These are phyloP conservation scores for Diplocarpon mali DNA, from an alignment of 2,329 filamentous ascomycete species.

Conservation along the genomic window DNA sequence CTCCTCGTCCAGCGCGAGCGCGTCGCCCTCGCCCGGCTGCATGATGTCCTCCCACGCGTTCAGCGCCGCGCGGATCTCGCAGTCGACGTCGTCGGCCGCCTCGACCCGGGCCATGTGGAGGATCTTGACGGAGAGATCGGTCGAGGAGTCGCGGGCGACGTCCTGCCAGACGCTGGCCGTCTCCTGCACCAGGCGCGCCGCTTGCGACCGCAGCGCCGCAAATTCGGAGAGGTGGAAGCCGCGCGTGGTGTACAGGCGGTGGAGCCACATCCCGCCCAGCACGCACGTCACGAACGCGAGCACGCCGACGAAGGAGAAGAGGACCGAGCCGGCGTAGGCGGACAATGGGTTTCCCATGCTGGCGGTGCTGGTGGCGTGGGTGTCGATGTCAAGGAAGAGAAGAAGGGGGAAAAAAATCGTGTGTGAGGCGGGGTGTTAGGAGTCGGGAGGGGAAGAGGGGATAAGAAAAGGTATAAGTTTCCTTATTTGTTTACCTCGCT, in stretches of 20 bases:
- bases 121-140: conserved; percentile 5
- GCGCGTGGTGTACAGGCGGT: conserved; percentile 3
- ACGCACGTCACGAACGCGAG: conserved; percentile 1
- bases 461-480: background rate
- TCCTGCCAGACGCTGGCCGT: conserved; percentile 8
- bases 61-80: conserved; percentile 11
- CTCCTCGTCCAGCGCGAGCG: conserved; percentile 6
- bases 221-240: conserved; percentile 15
- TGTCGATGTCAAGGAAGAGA: background rate
- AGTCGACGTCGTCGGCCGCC: conserved; percentile 13
- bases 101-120: conserved; percentile 8
- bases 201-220: conserved; percentile 6
- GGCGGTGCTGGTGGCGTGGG: background rate
- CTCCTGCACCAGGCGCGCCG: conserved; percentile 6
- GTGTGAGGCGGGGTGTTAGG: background rate
- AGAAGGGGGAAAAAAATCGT: background rate
- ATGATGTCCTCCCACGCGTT: conserved; percentile 18
- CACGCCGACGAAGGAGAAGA: conserved; percentile 11
- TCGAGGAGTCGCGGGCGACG: conserved; percentile 7
- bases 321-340: conserved; percentile 3
- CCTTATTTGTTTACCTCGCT: too few species aligned
- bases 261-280: background rate
- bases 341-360: background rate
- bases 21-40: conserved; percentile 4
- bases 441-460: background rate